Evolutionary conservation across 495 filamentous ascomycete genomes (phyloP).

Genomic region (Xylaria cubensis): DNA sequence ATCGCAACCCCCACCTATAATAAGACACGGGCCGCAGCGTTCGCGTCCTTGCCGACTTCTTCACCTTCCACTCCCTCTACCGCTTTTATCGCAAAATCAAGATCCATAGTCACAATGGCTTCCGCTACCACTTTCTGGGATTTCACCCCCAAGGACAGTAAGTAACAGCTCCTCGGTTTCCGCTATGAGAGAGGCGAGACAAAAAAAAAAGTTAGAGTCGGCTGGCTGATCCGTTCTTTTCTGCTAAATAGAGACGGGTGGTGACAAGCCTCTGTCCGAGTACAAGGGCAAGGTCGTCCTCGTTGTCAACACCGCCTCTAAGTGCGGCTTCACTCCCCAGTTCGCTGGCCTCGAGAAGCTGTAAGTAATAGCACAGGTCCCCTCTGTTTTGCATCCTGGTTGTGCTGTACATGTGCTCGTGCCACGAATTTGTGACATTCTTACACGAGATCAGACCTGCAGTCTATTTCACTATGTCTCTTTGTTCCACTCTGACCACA

Average conservation of each 20-base stretch:
- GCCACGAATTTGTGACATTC: neutral
- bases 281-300: conserved; percentile 92
- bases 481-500: neutral
- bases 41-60: conserved; percentile 32
- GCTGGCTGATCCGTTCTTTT: neutral
- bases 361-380: conserved; percentile 16
- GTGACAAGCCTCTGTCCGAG: conserved; percentile 67
- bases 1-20: conserved; percentile 30
- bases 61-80: conserved; percentile 18
- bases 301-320: conserved; percentile 97
- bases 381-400: neutral
- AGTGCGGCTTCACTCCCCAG: conserved; percentile 99
- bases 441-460: neutral
- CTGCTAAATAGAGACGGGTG: conserved; percentile 70
- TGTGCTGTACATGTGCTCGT: neutral
- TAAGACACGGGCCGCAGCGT: conserved; percentile 3
- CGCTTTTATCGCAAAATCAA: conserved; percentile 9
- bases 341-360: conserved; percentile 89
- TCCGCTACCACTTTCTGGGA: conserved; percentile 91
- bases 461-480: neutral
- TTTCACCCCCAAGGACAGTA: conserved; percentile 85
- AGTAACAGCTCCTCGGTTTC: conserved; percentile 43
- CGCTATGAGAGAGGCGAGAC: conserved; percentile 5
- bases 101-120: conserved; percentile 67
- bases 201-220: neutral